A percentile compares a stretch with the other conserved stretches of the same genome.
Evolutionary conservation across 495 filamentous ascomycete genomes (phyloP).

Genomic region (Pseudoneurospora amorphoporcata): DNA sequence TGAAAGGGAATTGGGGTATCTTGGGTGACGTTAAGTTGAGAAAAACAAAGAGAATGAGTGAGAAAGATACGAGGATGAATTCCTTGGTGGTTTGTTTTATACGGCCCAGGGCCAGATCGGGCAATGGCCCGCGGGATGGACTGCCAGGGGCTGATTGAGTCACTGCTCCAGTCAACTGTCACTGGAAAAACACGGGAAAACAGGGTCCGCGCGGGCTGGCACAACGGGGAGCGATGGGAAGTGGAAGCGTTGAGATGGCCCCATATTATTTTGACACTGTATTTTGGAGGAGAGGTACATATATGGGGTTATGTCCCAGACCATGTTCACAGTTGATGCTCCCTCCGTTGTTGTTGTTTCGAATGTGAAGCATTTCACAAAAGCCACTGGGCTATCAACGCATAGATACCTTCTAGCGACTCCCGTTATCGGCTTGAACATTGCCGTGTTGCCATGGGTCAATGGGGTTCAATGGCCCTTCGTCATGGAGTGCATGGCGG

Average conservation of each 20-base stretch:
- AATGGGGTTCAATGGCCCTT: background rate
- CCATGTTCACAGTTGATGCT: background rate
- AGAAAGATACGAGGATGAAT: background rate
- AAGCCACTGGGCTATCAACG: background rate
- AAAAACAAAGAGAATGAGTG: background rate
- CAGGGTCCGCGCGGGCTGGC: background rate
- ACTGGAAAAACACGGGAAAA: background rate
- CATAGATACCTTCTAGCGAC: background rate
- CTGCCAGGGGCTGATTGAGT: background rate
- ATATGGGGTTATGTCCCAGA: background rate
- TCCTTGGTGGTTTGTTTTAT: background rate
- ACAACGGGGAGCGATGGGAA: background rate
- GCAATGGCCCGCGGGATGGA: background rate
- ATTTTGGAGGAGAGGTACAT: background rate
- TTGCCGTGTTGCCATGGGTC: background rate
- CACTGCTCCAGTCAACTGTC: background rate
- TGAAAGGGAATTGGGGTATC: background rate
- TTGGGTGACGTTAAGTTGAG: background rate
- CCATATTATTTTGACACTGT: background rate
- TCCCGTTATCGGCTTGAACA: background rate
- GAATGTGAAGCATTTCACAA: background rate
- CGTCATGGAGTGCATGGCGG: background rate
- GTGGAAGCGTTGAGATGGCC: background rate
- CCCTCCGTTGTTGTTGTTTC: background rate
- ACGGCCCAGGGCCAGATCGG: background rate